phyloP scores from a whole-genome alignment of 116 monocot species.

The Cymodocea nodosa region DNA sequence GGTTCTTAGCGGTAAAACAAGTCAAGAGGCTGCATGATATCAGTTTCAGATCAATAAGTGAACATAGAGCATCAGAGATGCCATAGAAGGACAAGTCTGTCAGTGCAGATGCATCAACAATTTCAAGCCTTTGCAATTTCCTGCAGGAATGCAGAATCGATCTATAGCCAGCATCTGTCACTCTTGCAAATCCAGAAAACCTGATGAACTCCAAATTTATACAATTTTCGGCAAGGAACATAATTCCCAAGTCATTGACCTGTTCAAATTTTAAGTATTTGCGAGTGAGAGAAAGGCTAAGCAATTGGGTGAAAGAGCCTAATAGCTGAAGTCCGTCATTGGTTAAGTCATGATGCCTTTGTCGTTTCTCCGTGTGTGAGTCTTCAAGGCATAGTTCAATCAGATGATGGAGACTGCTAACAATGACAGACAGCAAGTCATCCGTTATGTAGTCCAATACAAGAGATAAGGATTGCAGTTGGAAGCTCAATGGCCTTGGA shows the following conservation, averaged over 20 bases:
- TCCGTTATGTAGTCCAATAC: conserved; percentile 59
- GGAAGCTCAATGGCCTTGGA: not conserved
- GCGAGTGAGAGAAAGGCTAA: conserved; percentile 45
- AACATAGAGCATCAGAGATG: conserved; percentile 19
- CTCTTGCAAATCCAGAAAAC: conserved; percentile 72
- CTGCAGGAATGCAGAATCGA: conserved; percentile 56
- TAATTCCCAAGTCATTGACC: conserved; percentile 65
- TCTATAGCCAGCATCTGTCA: conserved; percentile 80
- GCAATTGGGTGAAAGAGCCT: conserved; percentile 33
- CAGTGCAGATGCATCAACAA: conserved; percentile 41
- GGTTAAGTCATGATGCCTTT: conserved; percentile 35
- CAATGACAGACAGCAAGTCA: conserved; percentile 33
- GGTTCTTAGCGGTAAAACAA: conserved; percentile 33
- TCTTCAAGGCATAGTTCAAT: conserved; percentile 67
- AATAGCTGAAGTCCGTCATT: conserved; percentile 58
- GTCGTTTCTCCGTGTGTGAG: conserved; percentile 25
- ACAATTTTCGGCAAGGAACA: conserved; percentile 53
- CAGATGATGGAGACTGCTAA: conserved; percentile 34
- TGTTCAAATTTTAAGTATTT: conserved; percentile 34
- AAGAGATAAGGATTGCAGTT: conserved; percentile 50
- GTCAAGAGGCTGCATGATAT: conserved; percentile 64
- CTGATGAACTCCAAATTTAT: conserved; percentile 50
- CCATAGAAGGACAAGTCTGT: conserved; percentile 76
- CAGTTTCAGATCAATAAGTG: conserved; percentile 49
- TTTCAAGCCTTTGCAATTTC: conserved; percentile 49